phyloP scores from a whole-genome alignment of 176 grass and related monocot genomes.

The Secale cereale region DNA sequence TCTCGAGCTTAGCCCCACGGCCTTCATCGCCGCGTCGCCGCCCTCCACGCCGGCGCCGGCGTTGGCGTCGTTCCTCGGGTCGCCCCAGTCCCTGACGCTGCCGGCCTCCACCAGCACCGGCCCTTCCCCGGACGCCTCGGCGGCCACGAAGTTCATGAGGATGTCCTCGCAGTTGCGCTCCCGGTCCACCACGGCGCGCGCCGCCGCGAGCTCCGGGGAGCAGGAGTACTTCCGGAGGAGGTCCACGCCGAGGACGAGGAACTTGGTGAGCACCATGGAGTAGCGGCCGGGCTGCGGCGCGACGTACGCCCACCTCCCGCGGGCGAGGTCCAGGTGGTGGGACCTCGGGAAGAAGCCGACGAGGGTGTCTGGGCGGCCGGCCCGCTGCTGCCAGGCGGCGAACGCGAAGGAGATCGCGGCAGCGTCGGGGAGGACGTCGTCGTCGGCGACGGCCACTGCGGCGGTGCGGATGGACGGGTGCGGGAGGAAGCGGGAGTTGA shows the following conservation, averaged over 20 bases:
- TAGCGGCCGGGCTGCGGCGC: constrained; percentile 55
- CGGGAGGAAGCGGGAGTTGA: constrained; percentile 89
- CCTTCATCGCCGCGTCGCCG: background rate
- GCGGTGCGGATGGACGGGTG: constrained; percentile 51
- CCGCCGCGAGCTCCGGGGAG: constrained; percentile 50
- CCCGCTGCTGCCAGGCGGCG: constrained; percentile 37
- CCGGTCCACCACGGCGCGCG: constrained; percentile 55
- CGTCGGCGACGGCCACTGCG: constrained; percentile 55
- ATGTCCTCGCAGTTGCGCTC: constrained; percentile 92
- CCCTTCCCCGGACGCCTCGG: constrained; percentile 45
- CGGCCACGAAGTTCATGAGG: constrained; percentile 91
- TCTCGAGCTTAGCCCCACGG: constrained; percentile 53
- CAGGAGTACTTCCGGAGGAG: constrained; percentile 68
- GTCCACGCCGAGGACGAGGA: constrained; percentile 48
- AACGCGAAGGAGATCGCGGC: constrained; percentile 63
- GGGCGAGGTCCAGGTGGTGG: constrained; percentile 66
- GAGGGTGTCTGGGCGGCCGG: background rate
- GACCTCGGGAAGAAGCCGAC: constrained; percentile 82
- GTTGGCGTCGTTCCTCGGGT: constrained; percentile 64
- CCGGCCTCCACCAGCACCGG: constrained; percentile 65
- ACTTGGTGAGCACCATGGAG: constrained; percentile 90
- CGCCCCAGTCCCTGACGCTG: constrained; percentile 76
- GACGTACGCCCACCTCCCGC: constrained; percentile 62
- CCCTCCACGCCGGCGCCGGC: background rate
- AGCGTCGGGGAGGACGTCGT: constrained; percentile 57